Evolutionary conservation across 2,329 filamentous ascomycete species (phyloP), one percentile per base, ranked within the genome.

Genomic region (Trichoderma afroharzianum): DNA sequence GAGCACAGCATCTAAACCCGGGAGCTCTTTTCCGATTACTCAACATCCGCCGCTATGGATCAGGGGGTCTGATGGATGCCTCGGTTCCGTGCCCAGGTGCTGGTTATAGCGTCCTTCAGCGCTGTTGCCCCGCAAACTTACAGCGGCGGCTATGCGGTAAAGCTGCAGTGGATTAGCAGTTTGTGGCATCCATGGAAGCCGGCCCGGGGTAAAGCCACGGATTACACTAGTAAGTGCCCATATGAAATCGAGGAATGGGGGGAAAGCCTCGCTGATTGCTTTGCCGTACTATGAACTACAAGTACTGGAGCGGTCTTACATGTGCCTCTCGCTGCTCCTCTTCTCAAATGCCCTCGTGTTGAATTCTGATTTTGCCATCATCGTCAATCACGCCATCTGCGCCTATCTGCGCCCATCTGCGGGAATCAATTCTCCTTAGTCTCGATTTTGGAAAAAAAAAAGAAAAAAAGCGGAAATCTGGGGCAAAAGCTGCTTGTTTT

Each of bases 361-460:
- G 43, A 21, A 18, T 59, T 47, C 28, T 33, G 53, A 59, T 68
- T 47, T 68, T 68, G 64, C 59, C 53, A 59, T 68, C 64, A 59
- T 24, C 28, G 8, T 32, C 36, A 50, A 68, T 68, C 64, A 59
- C 64, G 53, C 53, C 36, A 59, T 68, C 53, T 67, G 32, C 50
- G 32, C 63, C 33, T 43, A 58, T 33, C 53, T 67, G 32, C 50
- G 32, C 63, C 33, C 32, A 58, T 33, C 53, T 57, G 64, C 64
- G 36, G 55, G 24, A 68, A 59, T 47, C 64, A 6, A 24, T 50
- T 30, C 39, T 32, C 30, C 30, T 57, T 18, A 2, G 14, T n/a
- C 50, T 24, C 7, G 36, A 68, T 68, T 36, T 59, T 21, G 12
- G 26, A 14, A 6, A 1, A 33, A 30, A 36, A 50, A 30, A 8